Conservation (phyloP, 177 flowering plant genomes). For the Vitis hybrid region DNA sequence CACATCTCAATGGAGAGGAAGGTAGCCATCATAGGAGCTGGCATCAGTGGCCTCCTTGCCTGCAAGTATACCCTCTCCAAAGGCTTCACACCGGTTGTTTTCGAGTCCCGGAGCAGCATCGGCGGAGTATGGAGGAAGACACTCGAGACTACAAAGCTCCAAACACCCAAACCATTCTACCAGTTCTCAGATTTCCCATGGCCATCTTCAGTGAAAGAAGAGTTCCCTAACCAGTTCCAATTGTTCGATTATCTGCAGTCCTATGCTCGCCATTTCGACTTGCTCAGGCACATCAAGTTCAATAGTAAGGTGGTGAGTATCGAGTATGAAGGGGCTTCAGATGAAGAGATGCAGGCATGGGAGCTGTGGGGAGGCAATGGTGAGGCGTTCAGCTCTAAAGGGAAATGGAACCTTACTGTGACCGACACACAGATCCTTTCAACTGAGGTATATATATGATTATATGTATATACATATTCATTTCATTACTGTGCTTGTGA, state of each 20-base stretch:
- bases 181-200: conserved; percentile 74
- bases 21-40: conserved; percentile 72
- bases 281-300: conserved; percentile 47
- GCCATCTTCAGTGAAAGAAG: conserved; percentile 47
- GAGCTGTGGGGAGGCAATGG: conserved; percentile 53
- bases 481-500: too few species aligned
- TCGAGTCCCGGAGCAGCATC: conserved; percentile 38
- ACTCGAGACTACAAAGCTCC: conserved; percentile 45
- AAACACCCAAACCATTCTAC: conserved; percentile 46
- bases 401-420: conserved; percentile 53
- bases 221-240: conserved; percentile 40
- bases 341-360: conserved; percentile 50
- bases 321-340: conserved; percentile 37
- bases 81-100: conserved; percentile 57
- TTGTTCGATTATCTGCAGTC: conserved; percentile 50
- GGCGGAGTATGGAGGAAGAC: conserved; percentile 75
- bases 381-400: conserved; percentile 40
- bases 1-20: conserved; percentile 33
- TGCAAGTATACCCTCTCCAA: conserved; percentile 60
- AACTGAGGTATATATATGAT: conserved; percentile 24
- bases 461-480: too few species aligned
- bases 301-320: conserved; percentile 47
- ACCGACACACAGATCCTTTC: conserved; percentile 25
- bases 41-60: conserved; percentile 70
- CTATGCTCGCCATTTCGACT: conserved; percentile 53